Evolutionary conservation across 768 basidiomycete species (phyloP).

Genomic region (Coprinopsis marcescibilis): DNA sequence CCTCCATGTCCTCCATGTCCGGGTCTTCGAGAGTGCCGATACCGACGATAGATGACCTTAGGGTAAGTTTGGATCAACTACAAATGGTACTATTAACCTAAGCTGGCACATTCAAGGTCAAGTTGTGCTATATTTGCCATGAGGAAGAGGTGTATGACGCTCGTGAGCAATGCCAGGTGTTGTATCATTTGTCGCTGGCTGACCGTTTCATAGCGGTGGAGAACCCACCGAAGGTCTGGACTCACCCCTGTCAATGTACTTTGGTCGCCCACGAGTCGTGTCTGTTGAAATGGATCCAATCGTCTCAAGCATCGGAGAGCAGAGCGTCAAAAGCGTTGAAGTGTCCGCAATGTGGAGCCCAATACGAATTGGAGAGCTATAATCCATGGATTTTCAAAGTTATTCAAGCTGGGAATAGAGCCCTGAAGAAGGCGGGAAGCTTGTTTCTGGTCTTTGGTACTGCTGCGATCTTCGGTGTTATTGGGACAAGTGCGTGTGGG

Average conservation of each 20-base stretch:
- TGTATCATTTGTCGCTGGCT: neutral
- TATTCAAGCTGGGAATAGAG: conserved; percentile 45
- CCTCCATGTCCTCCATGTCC: too few species aligned
- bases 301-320: conserved; percentile 51
- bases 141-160: conserved; percentile 60
- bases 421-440: conserved; percentile 46
- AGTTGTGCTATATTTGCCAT: conserved; percentile 76
- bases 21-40: too few species aligned
- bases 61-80: too few species aligned
- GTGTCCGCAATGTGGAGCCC: conserved; percentile 70
- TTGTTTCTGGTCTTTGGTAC: conserved; percentile 45
- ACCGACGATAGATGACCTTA: too few species aligned
- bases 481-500: conserved; percentile 53
- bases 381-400: conserved; percentile 47
- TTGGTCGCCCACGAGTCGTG: conserved; percentile 77
- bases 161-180: conserved; percentile 17
- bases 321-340: conserved; percentile 65
- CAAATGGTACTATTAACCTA: too few species aligned
- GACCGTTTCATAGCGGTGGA: conserved; percentile 28
- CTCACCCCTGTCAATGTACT: conserved; percentile 77
- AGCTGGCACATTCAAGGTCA: conserved; percentile 36
- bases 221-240: conserved; percentile 55
- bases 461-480: conserved; percentile 45
- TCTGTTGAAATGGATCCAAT: conserved; percentile 73
- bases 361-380: conserved; percentile 63